Conservation (phyloP, 805 yeast genomes). For the Saccharomycopsis schoenii region DNA sequence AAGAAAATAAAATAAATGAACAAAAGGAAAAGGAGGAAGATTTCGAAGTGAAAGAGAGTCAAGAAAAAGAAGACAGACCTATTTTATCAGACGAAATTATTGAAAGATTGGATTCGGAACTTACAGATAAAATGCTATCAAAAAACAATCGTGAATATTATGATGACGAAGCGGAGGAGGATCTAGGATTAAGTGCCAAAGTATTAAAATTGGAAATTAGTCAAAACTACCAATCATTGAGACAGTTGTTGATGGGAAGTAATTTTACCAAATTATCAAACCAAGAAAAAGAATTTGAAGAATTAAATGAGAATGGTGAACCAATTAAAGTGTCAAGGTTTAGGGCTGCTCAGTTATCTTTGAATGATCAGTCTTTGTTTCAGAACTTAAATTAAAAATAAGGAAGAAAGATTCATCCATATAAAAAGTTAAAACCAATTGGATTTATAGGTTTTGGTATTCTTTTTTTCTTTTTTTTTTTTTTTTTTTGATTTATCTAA, state of each 20-base stretch:
- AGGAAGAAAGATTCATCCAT: background rate
- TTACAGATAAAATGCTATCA: background rate
- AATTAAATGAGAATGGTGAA: conserved; percentile 54
- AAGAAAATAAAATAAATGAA: background rate
- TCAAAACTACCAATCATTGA: conserved; percentile 45
- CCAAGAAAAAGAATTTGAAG: conserved; percentile 51
- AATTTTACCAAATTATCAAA: conserved; percentile 36
- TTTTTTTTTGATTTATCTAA: no score
- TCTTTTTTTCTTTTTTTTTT: no score
- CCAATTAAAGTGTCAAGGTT: conserved; percentile 57
- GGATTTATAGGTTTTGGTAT: no score
- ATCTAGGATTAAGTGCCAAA: conserved; percentile 23
- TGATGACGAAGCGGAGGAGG: conserved; percentile 22
- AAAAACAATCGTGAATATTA: background rate
- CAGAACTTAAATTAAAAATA: background rate
- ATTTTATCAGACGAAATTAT: conserved; percentile 34
- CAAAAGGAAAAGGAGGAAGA: conserved; percentile 17
- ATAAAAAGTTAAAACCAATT: no score
- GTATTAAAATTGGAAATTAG: conserved; percentile 38
- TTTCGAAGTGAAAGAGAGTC: conserved; percentile 15
- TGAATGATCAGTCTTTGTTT: background rate
- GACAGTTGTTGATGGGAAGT: conserved; percentile 41
- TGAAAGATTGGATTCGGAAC: conserved; percentile 26
- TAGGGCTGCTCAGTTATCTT: conserved; percentile 37
- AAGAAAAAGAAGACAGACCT: conserved; percentile 26